Percentiles rank a stretch among this genome's conserved stretches.
Evolutionary conservation across 108 stramenopile genomes (phyloP).

Genomic region (Cyclostephanos invisitatus): DNA sequence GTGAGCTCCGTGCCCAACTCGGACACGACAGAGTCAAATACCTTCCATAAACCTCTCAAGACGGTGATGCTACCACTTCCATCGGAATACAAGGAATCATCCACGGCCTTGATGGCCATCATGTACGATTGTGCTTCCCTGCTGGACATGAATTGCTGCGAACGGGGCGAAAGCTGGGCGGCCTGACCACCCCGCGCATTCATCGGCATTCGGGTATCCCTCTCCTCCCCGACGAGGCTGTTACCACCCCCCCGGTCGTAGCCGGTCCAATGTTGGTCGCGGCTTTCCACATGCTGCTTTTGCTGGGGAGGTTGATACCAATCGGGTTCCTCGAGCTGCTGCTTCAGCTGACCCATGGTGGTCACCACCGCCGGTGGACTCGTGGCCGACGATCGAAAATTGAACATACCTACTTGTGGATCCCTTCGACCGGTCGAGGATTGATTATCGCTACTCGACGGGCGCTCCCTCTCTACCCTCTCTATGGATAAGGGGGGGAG

Average conservation of each 20-base stretch:
- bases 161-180: background rate
- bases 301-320: slow-evolving; percentile 4
- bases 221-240: background rate
- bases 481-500: too few species aligned
- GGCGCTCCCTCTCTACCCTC: too few species aligned
- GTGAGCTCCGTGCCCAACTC: slow-evolving; percentile 21
- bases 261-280: slow-evolving; percentile 2
- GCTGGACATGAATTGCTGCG: background rate
- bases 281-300: slow-evolving; percentile 1
- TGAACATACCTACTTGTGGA: background rate
- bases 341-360: slow-evolving; percentile 9
- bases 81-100: slow-evolving; percentile 16
- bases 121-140: slow-evolving; percentile 19
- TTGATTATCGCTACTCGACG: background rate
- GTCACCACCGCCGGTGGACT: slow-evolving; percentile 3
- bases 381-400: slow-evolving; percentile 3
- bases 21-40: slow-evolving; percentile 21
- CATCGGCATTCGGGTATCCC: slow-evolving; percentile 7
- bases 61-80: slow-evolving; percentile 6
- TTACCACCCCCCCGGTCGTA: slow-evolving; percentile 4
- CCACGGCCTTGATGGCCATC: slow-evolving; percentile 32
- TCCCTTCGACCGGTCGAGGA: background rate
- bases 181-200: background rate
- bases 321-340: slow-evolving; percentile 3
- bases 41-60: slow-evolving; percentile 20